These are phyloP conservation scores for Litsea cubeba DNA, from an alignment of 164 flowering plant genomes.

Conservation along the genomic window DNA sequence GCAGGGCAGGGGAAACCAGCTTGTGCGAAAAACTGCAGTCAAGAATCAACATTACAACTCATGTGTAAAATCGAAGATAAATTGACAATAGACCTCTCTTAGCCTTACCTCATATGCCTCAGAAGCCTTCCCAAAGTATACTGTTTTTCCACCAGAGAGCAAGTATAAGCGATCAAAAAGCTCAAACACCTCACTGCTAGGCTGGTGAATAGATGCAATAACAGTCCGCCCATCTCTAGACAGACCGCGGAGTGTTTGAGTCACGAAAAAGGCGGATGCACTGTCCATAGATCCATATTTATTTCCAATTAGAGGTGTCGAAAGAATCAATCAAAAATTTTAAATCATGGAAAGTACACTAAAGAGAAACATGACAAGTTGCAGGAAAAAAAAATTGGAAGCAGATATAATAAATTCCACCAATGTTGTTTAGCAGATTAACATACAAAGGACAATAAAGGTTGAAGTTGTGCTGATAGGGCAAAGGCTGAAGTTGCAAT, in stretches of 20 bases:
- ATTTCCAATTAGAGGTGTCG: neutral
- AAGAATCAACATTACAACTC: neutral
- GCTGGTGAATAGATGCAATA: conserved; percentile 93
- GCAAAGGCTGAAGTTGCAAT: neutral
- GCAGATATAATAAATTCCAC: neutral
- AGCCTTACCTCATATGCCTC: conserved; percentile 67
- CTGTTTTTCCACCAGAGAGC: conserved; percentile 87
- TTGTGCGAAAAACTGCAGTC: conserved; percentile 79
- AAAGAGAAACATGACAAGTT: neutral
- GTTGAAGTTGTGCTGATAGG: neutral
- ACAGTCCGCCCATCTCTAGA: conserved; percentile 90
- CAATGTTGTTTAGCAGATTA: neutral
- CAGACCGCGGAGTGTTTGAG: conserved; percentile 74
- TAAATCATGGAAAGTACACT: neutral
- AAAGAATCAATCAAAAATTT: neutral
- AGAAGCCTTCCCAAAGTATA: conserved; percentile 87
- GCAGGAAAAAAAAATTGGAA: neutral
- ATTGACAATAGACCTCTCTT: neutral
- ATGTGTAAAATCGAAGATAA: neutral
- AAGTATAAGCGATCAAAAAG: conserved; percentile 78
- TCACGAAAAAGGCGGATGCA: conserved; percentile 95
- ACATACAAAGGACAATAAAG: neutral
- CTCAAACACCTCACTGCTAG: conserved; percentile 96
- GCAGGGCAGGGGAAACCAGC: conserved; percentile 99
- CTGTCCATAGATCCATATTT: conserved; percentile 29